phyloP scores from a whole-genome alignment of 2,329 filamentous ascomycete genomes.

The Ceratocystis eucalypticola region DNA sequence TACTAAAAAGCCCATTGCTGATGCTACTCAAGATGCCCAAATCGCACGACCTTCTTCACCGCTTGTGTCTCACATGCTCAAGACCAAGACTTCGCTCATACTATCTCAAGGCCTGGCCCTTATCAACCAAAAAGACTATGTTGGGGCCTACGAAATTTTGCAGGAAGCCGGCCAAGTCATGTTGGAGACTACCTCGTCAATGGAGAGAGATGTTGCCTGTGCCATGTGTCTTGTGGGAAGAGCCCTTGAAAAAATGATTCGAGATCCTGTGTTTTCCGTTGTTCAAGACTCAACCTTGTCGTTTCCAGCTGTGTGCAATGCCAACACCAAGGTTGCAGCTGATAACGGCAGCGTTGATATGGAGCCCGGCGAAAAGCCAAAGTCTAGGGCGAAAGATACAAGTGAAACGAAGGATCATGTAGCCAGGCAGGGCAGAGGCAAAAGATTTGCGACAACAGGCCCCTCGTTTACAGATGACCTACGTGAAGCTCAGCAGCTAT shows the following conservation, averaged over 20 bases:
- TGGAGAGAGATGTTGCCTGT: conserved; percentile 44
- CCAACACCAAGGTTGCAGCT: conserved; percentile 14
- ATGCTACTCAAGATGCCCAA: neutral
- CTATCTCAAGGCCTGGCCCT: conserved; percentile 32
- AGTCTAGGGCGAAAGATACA: conserved; percentile 14
- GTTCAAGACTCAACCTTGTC: conserved; percentile 88
- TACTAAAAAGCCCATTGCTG: neutral
- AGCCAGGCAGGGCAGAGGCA: neutral
- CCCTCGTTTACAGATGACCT: conserved; percentile 45
- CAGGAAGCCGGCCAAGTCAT: conserved; percentile 31
- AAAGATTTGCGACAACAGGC: conserved; percentile 12
- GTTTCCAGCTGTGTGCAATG: conserved; percentile 52
- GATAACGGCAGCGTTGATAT: conserved; percentile 4
- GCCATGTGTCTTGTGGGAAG: conserved; percentile 56
- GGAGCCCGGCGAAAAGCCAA: conserved; percentile 5
- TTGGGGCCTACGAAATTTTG: conserved; percentile 43
- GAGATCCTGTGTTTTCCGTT: conserved; percentile 75
- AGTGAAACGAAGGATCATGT: conserved; percentile 18
- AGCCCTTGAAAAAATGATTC: conserved; percentile 57
- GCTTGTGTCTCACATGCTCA: conserved; percentile 22
- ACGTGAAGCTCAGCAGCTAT: conserved; percentile 49
- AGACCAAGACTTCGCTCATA: conserved; percentile 26
- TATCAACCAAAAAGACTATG: conserved; percentile 41
- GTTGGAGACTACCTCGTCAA: conserved; percentile 25
- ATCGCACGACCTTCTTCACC: neutral